Conservation (phyloP, 225 moss, liverwort and hornwort species). For the Rhytidiadelphus loreus region DNA sequence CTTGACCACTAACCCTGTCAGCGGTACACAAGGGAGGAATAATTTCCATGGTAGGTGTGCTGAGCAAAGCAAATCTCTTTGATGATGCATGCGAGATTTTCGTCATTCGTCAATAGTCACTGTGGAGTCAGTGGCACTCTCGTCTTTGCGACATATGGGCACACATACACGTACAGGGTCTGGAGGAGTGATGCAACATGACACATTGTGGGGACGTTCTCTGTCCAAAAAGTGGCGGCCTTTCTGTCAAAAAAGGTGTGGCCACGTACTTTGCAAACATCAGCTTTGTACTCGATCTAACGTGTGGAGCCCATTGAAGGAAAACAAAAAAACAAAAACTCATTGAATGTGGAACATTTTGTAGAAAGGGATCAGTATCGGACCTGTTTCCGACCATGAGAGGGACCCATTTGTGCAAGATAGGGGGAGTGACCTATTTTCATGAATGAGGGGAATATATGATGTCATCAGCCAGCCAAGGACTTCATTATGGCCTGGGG, state of each 20-base stretch:
- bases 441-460: too few relatives aligned
- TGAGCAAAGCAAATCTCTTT: not conserved
- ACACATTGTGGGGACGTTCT: not conserved
- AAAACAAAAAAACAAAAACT: not conserved
- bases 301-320: not conserved
- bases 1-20: too few relatives aligned
- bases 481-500: too few relatives aligned
- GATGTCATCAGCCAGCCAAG: too few relatives aligned
- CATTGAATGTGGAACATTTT: too few relatives aligned
- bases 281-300: too few relatives aligned
- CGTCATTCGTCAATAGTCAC: not conserved
- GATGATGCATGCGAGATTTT: not conserved
- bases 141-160: not conserved
- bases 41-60: not conserved
- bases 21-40: too few relatives aligned
- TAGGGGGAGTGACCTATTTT: too few relatives aligned
- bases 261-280: not conserved
- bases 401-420: too few relatives aligned
- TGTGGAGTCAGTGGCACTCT: not conserved
- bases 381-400: too few relatives aligned
- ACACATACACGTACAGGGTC: not conserved
- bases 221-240: not conserved
- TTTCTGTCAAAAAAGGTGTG: not conserved
- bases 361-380: too few relatives aligned
- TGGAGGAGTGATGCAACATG: not conserved